A percentile compares a stretch with the other conserved stretches of the same genome.
phyloP scores from a whole-genome alignment of 805 yeast genomes.

The Myxozyma geophila region DNA sequence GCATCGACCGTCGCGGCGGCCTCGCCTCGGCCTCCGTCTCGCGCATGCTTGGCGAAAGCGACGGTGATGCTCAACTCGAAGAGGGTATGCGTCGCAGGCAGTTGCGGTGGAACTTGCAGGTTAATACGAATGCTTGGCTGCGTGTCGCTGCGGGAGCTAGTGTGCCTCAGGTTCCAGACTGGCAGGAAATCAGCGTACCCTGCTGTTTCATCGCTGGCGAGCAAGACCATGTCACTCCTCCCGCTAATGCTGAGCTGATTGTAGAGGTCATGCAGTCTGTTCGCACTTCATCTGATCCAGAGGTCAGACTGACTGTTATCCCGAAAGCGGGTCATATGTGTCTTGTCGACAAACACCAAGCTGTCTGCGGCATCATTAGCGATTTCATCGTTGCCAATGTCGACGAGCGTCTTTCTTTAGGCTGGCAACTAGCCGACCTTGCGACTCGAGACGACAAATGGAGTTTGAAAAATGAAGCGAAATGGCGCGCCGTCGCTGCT shows the following conservation, averaged over 20 bases:
- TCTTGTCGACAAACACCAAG: conserved; percentile 65
- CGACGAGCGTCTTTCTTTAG: conserved; percentile 62
- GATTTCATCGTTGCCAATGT: conserved; percentile 57
- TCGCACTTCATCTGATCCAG: conserved; percentile 19
- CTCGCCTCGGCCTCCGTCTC: conserved; percentile 62
- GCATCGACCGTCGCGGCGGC: conserved; percentile 67
- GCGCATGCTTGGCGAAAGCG: conserved; percentile 53
- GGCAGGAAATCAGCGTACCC: conserved; percentile 49
- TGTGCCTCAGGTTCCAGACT: conserved; percentile 52
- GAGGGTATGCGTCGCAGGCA: conserved; percentile 57
- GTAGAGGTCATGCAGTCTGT: conserved; percentile 37
- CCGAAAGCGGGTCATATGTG: conserved; percentile 66
- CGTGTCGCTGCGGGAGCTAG: conserved; percentile 57
- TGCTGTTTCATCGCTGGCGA: conserved; percentile 64
- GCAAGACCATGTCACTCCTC: conserved; percentile 62
- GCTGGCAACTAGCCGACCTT: conserved; percentile 67
- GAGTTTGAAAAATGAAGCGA: conserved; percentile 76
- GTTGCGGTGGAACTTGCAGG: conserved; percentile 71
- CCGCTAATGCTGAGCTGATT: conserved; percentile 45
- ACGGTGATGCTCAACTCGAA: conserved; percentile 26
- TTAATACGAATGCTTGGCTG: conserved; percentile 58
- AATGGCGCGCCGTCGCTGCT: conserved; percentile 64
- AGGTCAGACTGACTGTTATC: conserved; percentile 47
- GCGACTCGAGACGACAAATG: conserved; percentile 67
- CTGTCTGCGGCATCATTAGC: conserved; percentile 62